A percentile compares a stretch with the other conserved stretches of the same genome.
These are phyloP conservation scores for Chalciporus pseudorubinellus DNA, from an alignment of 768 basidiomycete genomes.

Conservation along the genomic window DNA sequence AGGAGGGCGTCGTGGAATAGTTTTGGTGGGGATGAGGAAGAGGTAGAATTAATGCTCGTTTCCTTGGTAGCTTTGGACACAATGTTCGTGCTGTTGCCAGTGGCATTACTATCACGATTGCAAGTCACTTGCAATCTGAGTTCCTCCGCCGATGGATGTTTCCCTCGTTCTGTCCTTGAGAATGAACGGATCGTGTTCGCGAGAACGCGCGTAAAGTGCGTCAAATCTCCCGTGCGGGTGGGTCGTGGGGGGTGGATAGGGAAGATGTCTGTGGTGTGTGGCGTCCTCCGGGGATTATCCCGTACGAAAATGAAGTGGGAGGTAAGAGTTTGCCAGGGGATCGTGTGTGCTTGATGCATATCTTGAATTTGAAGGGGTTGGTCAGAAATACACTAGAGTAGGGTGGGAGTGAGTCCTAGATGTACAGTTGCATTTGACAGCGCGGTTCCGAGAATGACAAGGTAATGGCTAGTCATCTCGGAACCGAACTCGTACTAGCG, in stretches of 20 bases:
- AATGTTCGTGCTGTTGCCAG: background rate
- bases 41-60: background rate
- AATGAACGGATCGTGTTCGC: conserved; percentile 30
- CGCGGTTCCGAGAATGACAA: too few species aligned
- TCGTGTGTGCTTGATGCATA: conserved; percentile 43
- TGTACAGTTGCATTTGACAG: too few species aligned
- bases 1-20: background rate
- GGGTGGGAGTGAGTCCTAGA: too few species aligned
- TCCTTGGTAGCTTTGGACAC: background rate
- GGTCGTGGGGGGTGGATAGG: conserved; percentile 17
- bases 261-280: conserved; percentile 29
- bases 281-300: conserved; percentile 31
- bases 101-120: too few species aligned
- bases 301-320: conserved; percentile 32
- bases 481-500: too few species aligned
- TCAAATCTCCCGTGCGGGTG: conserved; percentile 26
- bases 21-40: background rate
- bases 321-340: conserved; percentile 38
- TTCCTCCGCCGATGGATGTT: conserved; percentile 21
- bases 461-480: too few species aligned
- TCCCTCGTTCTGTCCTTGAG: conserved; percentile 37
- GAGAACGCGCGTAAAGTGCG: conserved; percentile 34
- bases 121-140: conserved; percentile 3
- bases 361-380: too few species aligned
- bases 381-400: too few species aligned